Evolutionary conservation across 371 early-diverging fungal genomes (phyloP).

Genomic region (Mortierella sp.): DNA sequence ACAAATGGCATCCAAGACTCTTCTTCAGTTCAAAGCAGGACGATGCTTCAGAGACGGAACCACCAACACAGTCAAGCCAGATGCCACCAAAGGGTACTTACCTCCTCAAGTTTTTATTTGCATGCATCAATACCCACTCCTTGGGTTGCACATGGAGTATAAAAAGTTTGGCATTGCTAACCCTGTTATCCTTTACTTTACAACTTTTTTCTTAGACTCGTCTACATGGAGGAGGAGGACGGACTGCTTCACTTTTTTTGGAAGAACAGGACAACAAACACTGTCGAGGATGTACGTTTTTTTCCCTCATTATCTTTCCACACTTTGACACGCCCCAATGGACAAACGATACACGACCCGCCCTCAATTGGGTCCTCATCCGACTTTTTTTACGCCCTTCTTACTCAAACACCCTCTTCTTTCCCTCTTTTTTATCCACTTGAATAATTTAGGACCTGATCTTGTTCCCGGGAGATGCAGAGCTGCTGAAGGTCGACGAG

Average conservation of each 20-base stretch:
- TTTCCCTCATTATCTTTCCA: not conserved
- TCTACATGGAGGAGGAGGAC: slow-evolving; percentile 75
- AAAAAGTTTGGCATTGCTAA: too few relatives aligned
- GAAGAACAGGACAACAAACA: slow-evolving; percentile 72
- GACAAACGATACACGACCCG: not conserved
- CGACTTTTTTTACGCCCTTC: too few relatives aligned
- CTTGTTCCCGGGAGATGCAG: slow-evolving; percentile 85
- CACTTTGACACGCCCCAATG: too few relatives aligned
- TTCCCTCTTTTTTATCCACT: not conserved
- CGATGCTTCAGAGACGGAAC: slow-evolving; percentile 78
- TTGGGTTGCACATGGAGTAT: too few relatives aligned
- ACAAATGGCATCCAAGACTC: slow-evolving; percentile 46
- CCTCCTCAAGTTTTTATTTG: not conserved
- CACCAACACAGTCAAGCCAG: slow-evolving; percentile 74
- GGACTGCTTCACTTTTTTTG: slow-evolving; percentile 83
- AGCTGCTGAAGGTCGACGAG: slow-evolving; percentile 73
- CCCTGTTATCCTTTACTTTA: not conserved
- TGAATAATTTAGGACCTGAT: slow-evolving; percentile 69
- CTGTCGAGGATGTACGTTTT: slow-evolving; percentile 66
- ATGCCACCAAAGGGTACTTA: slow-evolving; percentile 77
- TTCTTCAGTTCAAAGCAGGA: slow-evolving; percentile 84
- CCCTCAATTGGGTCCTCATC: too few relatives aligned
- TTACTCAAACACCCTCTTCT: too few relatives aligned
- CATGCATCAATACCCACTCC: not conserved
- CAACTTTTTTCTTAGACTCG: slow-evolving; percentile 53